Conservation (phyloP, 2,329 filamentous ascomycete genomes). For the Magnaporthiopsis incrustans region DNA sequence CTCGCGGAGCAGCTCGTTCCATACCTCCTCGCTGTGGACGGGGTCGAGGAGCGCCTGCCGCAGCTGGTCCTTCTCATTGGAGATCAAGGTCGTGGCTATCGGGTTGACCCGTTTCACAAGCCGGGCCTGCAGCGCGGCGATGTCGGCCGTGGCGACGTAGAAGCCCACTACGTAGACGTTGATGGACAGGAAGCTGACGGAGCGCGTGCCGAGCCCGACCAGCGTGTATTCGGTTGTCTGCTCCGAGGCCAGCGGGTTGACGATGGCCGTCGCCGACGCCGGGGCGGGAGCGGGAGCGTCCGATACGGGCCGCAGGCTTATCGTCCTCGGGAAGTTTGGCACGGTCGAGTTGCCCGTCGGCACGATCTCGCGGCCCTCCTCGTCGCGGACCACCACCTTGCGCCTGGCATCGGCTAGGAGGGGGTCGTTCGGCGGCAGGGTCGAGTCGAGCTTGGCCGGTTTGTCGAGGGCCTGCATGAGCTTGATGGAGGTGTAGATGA, state of each 20-base stretch:
- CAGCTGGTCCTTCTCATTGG: constrained; percentile 70
- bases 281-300: constrained; percentile 13
- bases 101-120: constrained; percentile 71
- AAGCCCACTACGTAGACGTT: constrained; percentile 93
- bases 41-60: constrained; percentile 63
- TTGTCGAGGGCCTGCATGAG: constrained; percentile 32
- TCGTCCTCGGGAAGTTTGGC: constrained; percentile 66
- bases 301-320: constrained; percentile 47
- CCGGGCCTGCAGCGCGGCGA: constrained; percentile 69
- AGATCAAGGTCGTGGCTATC: constrained; percentile 72
- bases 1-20: constrained; percentile 61
- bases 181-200: constrained; percentile 81
- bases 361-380: constrained; percentile 66
- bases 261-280: constrained; percentile 14
- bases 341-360: constrained; percentile 76
- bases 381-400: constrained; percentile 55
- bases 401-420: constrained; percentile 42
- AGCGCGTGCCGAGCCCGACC: constrained; percentile 78
- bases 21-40: constrained; percentile 60
- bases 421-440: constrained; percentile 31
- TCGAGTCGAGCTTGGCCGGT: constrained; percentile 32
- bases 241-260: constrained; percentile 9
- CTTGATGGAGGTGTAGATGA: constrained; percentile 44
- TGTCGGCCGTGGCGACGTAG: constrained; percentile 79
- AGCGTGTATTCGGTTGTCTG: constrained; percentile 67